Conservation (phyloP, 768 basidiomycete genomes). For the Suillus clintonianus region DNA sequence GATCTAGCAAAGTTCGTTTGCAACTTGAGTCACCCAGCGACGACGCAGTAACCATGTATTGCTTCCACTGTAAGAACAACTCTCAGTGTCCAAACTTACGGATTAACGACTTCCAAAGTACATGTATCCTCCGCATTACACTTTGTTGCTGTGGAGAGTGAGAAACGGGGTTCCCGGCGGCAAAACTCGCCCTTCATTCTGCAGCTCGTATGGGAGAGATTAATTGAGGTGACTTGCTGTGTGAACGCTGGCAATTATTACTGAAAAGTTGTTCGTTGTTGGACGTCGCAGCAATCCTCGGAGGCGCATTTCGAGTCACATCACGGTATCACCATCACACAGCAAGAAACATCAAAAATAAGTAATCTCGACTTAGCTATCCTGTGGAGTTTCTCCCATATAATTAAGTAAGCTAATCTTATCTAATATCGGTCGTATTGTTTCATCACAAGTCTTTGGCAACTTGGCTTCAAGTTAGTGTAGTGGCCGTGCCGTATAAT, state of each 20-base stretch:
- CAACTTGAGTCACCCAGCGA: neutral
- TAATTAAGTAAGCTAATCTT: neutral
- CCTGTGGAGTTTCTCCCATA: slow-evolving; percentile 1
- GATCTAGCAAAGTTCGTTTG: slow-evolving; percentile 1
- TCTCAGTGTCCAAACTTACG: neutral
- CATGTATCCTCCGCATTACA: slow-evolving; percentile 1
- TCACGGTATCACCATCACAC: neutral
- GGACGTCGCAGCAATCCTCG: neutral
- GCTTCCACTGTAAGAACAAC: neutral
- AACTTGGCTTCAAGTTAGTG: slow-evolving; percentile 9
- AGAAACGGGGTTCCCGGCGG: no score
- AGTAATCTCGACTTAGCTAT: neutral
- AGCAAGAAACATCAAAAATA: no score
- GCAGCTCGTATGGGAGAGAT: neutral
- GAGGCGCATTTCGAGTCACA: neutral
- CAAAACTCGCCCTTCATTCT: neutral
- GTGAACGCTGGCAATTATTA: neutral
- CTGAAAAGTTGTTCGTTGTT: neutral
- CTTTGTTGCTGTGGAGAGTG: neutral
- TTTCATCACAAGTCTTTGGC: slow-evolving; percentile 18
- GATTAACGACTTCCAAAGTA: neutral
- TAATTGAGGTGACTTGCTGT: neutral
- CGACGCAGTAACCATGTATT: neutral
- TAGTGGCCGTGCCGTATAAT: slow-evolving; percentile 19
- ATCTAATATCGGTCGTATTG: neutral